Percentiles rank a stretch among this genome's conserved stretches.
phyloP scores from a whole-genome alignment of 306 rosid species.

The Cyclanthera cordifolia region DNA sequence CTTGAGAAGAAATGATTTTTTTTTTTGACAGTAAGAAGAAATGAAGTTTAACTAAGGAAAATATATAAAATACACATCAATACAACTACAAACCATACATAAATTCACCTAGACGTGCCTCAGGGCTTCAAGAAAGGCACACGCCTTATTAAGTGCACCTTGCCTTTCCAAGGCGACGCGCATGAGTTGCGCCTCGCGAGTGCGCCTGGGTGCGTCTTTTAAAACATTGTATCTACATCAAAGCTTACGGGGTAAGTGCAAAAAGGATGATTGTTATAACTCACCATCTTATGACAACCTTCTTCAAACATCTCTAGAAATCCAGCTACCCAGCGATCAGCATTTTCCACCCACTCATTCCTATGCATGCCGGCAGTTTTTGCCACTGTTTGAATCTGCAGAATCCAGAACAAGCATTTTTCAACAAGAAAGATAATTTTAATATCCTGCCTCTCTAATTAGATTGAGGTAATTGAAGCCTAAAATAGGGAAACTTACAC shows the following conservation, averaged over 20 bases:
- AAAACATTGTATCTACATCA: not conserved
- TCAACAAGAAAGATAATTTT: conserved; percentile 14
- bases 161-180: too few relatives aligned
- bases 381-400: conserved; percentile 80
- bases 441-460: conserved; percentile 4
- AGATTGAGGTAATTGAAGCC: not conserved
- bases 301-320: conserved; percentile 99
- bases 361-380: conserved; percentile 84
- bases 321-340: conserved; percentile 98
- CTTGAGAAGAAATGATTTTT: too few relatives aligned
- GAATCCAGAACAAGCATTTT: conserved; percentile 18
- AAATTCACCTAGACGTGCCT: too few relatives aligned
- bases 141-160: too few relatives aligned
- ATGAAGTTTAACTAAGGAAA: too few relatives aligned
- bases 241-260: not conserved
- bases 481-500: too few relatives aligned
- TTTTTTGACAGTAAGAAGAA: too few relatives aligned
- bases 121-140: too few relatives aligned
- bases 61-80: too few relatives aligned
- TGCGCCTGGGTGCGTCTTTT: too few relatives aligned
- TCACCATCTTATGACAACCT: conserved; percentile 97
- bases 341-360: conserved; percentile 99
- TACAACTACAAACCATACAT: too few relatives aligned
- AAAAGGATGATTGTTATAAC: not conserved
- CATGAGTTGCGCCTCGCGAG: too few relatives aligned